These are phyloP conservation scores for Cornus kousa DNA, from an alignment of 148 eudicot genomes.

Conservation along the genomic window DNA sequence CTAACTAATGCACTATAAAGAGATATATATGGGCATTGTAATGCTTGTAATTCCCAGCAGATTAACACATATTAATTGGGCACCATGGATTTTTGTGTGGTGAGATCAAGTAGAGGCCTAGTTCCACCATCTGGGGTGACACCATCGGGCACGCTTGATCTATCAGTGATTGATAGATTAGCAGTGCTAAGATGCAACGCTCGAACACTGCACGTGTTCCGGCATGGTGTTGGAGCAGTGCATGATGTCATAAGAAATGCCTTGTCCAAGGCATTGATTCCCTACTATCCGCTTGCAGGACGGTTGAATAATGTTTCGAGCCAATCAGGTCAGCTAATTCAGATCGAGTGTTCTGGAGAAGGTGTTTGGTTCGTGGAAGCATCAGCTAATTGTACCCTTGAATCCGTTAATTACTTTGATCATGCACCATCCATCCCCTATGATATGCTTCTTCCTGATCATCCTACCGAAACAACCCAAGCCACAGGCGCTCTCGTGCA, in stretches of 20 bases:
- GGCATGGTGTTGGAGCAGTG: conserved; percentile 19
- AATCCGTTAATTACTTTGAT: conserved; percentile 21
- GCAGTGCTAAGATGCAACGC: conserved; percentile 33
- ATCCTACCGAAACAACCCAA: conserved; percentile 11
- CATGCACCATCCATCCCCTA: conserved; percentile 13
- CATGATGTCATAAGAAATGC: conserved; percentile 18
- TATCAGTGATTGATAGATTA: conserved; percentile 31
- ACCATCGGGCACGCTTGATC: conserved; percentile 18
- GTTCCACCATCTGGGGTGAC: conserved; percentile 24
- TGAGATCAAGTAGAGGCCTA: conserved; percentile 16
- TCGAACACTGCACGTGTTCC: conserved; percentile 35
- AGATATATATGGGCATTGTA: too few species aligned
- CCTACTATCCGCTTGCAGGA: conserved; percentile 40
- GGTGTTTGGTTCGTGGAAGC: conserved; percentile 43
- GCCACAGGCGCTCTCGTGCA: conserved; percentile 25
- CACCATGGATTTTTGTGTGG: conserved; percentile 24
- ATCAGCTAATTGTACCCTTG: conserved; percentile 23
- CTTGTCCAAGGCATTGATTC: conserved; percentile 35
- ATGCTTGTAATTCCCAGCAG: too few species aligned
- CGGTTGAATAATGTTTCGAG: conserved; percentile 13
- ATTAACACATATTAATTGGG: too few species aligned
- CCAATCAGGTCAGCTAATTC: conserved; percentile 8
- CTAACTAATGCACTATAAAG: too few species aligned
- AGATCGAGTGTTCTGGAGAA: conserved; percentile 24
- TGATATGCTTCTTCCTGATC: conserved; percentile 25